These are phyloP conservation scores for Hemerocallis citrina DNA, from an alignment of 106 monocot species.

Conservation along the genomic window DNA sequence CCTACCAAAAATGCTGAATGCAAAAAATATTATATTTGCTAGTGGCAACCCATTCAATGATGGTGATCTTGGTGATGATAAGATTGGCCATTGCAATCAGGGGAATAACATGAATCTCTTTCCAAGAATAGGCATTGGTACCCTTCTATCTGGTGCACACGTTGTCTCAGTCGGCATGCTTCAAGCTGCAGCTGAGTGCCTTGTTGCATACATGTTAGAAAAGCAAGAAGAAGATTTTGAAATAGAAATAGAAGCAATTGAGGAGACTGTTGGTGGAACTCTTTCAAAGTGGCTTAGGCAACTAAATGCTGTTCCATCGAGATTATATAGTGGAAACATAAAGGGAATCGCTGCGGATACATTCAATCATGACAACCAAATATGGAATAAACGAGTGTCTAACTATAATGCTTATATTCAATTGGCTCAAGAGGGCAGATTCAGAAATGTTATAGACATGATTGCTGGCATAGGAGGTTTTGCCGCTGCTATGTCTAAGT, in stretches of 20 bases:
- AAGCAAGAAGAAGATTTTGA: no score
- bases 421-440: slow-evolving; percentile 25
- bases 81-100: no score
- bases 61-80: no score
- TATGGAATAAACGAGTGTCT: slow-evolving; percentile 54
- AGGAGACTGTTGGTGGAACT: slow-evolving; percentile 40
- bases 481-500: slow-evolving; percentile 59
- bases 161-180: no score
- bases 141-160: no score
- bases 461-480: slow-evolving; percentile 88
- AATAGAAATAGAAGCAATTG: slow-evolving; percentile 18
- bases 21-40: no score
- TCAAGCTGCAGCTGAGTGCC: no score
- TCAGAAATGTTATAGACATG: slow-evolving; percentile 94
- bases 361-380: slow-evolving; percentile 38
- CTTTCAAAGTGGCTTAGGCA: slow-evolving; percentile 60
- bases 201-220: no score
- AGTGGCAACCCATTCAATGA: no score
- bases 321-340: slow-evolving; percentile 44
- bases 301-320: slow-evolving; percentile 43
- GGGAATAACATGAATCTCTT: no score
- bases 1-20: no score
- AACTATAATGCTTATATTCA: slow-evolving; percentile 37
- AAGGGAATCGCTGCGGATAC: slow-evolving; percentile 32
- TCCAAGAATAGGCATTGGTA: no score